A percentile compares a stretch with the other conserved stretches of the same genome.
Evolutionary conservation across 805 yeast genomes (phyloP).

Genomic region (Candida stauntonica): DNA sequence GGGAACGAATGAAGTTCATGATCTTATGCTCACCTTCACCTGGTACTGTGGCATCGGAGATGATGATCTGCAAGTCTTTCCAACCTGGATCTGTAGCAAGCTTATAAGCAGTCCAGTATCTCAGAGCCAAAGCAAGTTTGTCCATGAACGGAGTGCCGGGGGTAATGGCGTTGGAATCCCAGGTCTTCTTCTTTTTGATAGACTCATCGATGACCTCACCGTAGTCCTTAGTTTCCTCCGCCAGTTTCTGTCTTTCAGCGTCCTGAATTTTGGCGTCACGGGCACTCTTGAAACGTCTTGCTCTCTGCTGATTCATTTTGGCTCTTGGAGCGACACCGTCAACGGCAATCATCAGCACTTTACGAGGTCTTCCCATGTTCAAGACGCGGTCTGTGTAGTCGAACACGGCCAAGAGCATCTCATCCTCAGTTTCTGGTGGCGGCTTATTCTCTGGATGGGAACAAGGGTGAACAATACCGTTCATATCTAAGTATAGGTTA

Average conservation of each 20-base stretch:
- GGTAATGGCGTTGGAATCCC: constrained; percentile 90
- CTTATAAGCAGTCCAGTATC: constrained; percentile 85
- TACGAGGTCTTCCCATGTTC: constrained; percentile 92
- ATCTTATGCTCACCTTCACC: constrained; percentile 99
- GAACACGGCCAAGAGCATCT: constrained; percentile 92
- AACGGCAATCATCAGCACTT: constrained; percentile 91
- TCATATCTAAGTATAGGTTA: constrained; percentile 93
- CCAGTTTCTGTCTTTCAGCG: constrained; percentile 57
- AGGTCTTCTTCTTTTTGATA: constrained; percentile 65
- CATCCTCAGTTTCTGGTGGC: constrained; percentile 94
- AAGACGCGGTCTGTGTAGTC: constrained; percentile 89
- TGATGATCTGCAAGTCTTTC: constrained; percentile 70
- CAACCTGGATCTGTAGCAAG: constrained; percentile 82
- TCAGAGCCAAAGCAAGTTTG: constrained; percentile 71
- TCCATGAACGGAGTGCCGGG: constrained; percentile 98
- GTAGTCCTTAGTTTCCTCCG: constrained; percentile 27
- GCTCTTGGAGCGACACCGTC: constrained; percentile 99
- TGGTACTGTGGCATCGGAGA: constrained; percentile 94
- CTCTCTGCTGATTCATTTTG: constrained; percentile 96
- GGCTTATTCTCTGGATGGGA: constrained; percentile 97
- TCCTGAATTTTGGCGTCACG: constrained; percentile 85
- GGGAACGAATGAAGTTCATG: constrained; percentile 92
- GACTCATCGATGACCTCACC: constrained; percentile 75
- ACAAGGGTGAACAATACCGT: constrained; percentile 98
- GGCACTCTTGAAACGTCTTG: constrained; percentile 93